Evolutionary conservation across 2,329 filamentous ascomycete species (phyloP), one percentile per base, ranked within the genome.

Genomic region (Hirsutella minnesotensis): DNA sequence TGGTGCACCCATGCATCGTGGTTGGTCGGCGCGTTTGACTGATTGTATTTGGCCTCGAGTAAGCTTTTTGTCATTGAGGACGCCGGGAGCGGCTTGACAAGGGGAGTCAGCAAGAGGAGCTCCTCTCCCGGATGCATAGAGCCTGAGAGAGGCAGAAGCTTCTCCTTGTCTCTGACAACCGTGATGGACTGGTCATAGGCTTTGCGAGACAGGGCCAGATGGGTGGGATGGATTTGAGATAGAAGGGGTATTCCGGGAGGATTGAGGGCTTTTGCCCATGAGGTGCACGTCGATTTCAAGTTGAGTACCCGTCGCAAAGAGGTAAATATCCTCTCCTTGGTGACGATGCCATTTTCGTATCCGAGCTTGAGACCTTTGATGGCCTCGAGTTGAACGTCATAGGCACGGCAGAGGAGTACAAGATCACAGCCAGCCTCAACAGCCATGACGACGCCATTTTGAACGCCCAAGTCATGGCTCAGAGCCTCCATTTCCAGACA

Each of bases 401-500:
- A 94, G 5, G 87, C 88, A 37, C 88, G 81, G 54, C 89, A 96
- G 1, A 95, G 75, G 5, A 95, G 74, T 5, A 95, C 79, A 42
- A 96, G 69, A 60, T 98, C 92, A 57, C 92, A 96, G 13, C 92
- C 92, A 27, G 92, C 90, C 59, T 95, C 92, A 40, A 95, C 86
- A 3, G 92, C 92, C 88, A 95, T 95, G 52, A 96, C 87, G 1
- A 90, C 95, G 12, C 92, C 92, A 34, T 92, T 90, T 51, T 90
- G 88, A 16, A 98, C 88, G n/a, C 90, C 90, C 40, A 96, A 92
- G 53, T 95, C 94, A 56, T 94, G 86, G 49, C 87, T 92, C 9
- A 96, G 73, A 0, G 89, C 88, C 56, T 95, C 89, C 90, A 96
- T 96, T 59, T 95, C 90, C 8, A 96, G 67, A 51, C 90, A 96